phyloP scores from a whole-genome alignment of 2,329 filamentous ascomycete genomes.

The Apiospora sp. region DNA sequence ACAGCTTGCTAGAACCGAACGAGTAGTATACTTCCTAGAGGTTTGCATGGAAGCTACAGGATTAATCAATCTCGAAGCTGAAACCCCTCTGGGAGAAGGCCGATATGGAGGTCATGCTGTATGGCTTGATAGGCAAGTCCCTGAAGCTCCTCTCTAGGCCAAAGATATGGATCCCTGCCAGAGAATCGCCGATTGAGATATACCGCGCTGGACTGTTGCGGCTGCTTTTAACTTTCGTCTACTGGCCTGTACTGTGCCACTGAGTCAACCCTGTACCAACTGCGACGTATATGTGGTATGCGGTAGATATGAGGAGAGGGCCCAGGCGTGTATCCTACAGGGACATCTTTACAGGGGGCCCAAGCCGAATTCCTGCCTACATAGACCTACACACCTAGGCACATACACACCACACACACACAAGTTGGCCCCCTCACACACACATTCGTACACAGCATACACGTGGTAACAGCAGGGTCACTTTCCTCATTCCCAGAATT shows the following conservation, averaged over 20 bases:
- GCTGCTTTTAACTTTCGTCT: background rate
- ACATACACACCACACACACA: background rate
- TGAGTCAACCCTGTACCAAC: background rate
- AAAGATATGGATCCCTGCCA: background rate
- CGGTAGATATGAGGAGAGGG: background rate
- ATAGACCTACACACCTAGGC: background rate
- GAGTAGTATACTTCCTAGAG: constrained; percentile 7
- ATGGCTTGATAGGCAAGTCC: background rate
- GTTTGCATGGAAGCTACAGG: background rate
- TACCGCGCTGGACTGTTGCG: background rate
- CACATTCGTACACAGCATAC: background rate
- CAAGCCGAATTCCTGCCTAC: background rate
- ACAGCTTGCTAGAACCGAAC: constrained; percentile 4
- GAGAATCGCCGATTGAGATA: constrained; percentile 17
- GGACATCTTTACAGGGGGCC: background rate
- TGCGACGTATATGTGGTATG: constrained; percentile 1
- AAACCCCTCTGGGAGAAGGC: background rate
- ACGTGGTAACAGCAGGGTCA: constrained; percentile 14
- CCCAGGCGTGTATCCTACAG: background rate
- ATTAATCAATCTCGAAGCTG: background rate
- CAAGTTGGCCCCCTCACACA: background rate
- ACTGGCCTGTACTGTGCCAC: background rate
- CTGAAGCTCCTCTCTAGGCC: background rate
- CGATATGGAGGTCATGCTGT: background rate
- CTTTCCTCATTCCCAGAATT: constrained; percentile 3